Percentiles rank a stretch among this genome's conserved stretches.
Conservation (phyloP, 345 rosid species). For the Camelina sativa region DNA sequence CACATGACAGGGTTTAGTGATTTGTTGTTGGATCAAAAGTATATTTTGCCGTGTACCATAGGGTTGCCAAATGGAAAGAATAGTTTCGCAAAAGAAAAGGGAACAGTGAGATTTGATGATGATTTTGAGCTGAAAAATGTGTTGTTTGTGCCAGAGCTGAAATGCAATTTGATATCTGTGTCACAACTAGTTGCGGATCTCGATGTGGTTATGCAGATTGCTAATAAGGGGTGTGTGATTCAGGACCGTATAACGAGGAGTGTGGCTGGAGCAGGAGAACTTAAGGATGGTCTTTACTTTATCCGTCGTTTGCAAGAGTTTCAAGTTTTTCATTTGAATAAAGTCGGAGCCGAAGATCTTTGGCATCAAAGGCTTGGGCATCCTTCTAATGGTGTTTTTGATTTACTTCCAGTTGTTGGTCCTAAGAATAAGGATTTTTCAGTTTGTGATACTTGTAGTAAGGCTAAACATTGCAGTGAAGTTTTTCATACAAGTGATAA, state of each 20-base stretch:
- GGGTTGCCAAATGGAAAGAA: background rate
- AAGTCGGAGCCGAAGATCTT: too few species aligned
- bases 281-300: background rate
- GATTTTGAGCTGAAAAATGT: background rate
- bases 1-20: too few species aligned
- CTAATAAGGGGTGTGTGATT: constrained; percentile 17
- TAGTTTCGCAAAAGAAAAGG: background rate
- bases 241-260: constrained; percentile 39
- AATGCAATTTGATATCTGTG: background rate
- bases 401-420: too few species aligned
- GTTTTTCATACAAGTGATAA: too few species aligned
- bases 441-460: too few species aligned
- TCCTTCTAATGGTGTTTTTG: too few species aligned
- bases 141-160: background rate
- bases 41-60: rapidly evolving
- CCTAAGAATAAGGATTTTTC: too few species aligned
- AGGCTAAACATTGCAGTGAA: too few species aligned
- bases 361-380: too few species aligned
- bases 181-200: background rate
- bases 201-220: background rate
- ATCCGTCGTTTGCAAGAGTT: background rate
- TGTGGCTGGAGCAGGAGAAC: constrained; percentile 34
- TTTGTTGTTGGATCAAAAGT: too few species aligned
- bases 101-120: background rate
- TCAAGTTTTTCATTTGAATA: background rate